Evolutionary conservation across 2,329 filamentous ascomycete genomes (phyloP), one percentile per base, ranked within the genome.

Genomic region (Nakataea oryzae): DNA sequence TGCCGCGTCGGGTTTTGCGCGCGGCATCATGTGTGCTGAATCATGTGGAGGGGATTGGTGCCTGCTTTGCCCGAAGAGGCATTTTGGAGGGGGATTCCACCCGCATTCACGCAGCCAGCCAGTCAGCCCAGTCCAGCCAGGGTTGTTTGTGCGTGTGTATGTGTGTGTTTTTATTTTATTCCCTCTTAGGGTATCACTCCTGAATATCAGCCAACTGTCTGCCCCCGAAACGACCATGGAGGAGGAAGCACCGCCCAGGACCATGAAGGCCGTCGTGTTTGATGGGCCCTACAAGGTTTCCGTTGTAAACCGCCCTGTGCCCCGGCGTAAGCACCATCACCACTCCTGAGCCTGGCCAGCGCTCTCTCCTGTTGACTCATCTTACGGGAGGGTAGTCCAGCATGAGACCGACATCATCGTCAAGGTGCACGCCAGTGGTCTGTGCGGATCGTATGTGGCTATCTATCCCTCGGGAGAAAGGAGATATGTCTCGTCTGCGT

Each of bases 231-330:
- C 61, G 32, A 63, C 47, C n/a, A n/a, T n/a, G n/a, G n/a, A n/a
- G n/a, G n/a, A n/a, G 28, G 72, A 78, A 73, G 69, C 73, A 60
- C 63, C 71, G 8, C 70, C 73, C 30, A 69, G 70, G 47, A 90
- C 83, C 0, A 96, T 97, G 93, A 89, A 90, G 74, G 91, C 91
- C 32, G 90, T 97, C 32, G 84, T 96, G 62, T 96, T 96, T 76
- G 87, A 93, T 65, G 91, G 88, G 2, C 88, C 89, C 4, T 81
- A 83, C 69, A 86, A 90, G 70, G 81, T 96, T 62, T 87, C 83
- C 0, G 75, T 97, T 62, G 88, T 96, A 75, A 85, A 95, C 64
- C 83, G 90, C 26, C 91, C 91, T 0, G 81, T 93, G 14, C 93
- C 93, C 1, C 82, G 84, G 67, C 81, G 81, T 78, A 64, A 70